Base-by-base conservation (phyloP, 2,329 filamentous ascomycete genomes). In the Phoma sp. region DNA sequence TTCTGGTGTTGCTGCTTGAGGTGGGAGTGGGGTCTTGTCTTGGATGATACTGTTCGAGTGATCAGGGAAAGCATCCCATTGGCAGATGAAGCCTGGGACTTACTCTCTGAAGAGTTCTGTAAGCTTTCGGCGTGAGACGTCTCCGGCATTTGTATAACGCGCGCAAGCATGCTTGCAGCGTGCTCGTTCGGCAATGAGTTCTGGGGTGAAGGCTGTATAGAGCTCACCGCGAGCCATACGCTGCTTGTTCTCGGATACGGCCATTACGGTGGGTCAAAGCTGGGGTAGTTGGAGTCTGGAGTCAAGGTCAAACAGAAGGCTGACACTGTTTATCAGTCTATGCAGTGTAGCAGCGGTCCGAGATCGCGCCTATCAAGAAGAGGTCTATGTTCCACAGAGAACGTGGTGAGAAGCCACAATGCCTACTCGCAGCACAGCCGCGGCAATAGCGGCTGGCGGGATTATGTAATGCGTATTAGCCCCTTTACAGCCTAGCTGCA, bases 61-160 rank as follows among this genome's bases (percentile, higher is more conserved):
- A 52, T 65, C 47, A 66, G 58, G 55, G 39, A 46, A 42, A 39
- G 35, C 13, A 41, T 5, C 35, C 32, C 40, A 42, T 11, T 37
- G 32, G 42, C 14, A 39, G 27, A 37, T 14, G 22, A 6, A 4
- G n/a, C 14, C 13, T 18, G 11, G 18, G 25, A 80, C 83, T 79
- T 80, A 92, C 90, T 88, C 83, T 76, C 83, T 85, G 83, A 86
- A 92, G 36, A 93, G 75, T 67, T 89, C 83, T 1, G 89, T 82
- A 32, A 86, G 78, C 30, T 79, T 78, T 52, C 90, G 80, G 36
- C 90, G 82, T 2, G 84, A 73, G 4, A 83, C 79, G 5, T 87
- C 81, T 0, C 82, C 82, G 0, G 84, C 81, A 42, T 78, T 79
- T 73, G 91, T 93, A 77, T 86, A 91, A 23, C 79, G 79, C 22